Evolutionary conservation across 441 rosid species (phyloP), one percentile per base, ranked within the genome.

Genomic region (Bruguiera hainesii): DNA sequence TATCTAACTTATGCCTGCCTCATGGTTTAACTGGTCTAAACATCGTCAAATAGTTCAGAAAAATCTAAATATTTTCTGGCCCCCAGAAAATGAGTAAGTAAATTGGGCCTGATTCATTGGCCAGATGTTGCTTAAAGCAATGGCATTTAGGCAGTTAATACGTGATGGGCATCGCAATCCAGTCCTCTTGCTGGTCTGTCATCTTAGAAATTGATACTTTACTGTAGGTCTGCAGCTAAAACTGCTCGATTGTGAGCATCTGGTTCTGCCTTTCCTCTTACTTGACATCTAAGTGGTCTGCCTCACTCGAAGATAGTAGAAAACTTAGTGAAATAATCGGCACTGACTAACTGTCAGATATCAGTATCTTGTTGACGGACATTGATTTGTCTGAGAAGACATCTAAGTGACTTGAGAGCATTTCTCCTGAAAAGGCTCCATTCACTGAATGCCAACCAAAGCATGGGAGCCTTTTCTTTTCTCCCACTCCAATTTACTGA

Each of bases 381-480:
- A 29, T 8, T 60, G 10, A 15, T 25, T 48, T 61, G 57, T 64
- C 61, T 18, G 28, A 61, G 55, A 2, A 28, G 37, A 66, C 48
- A 46, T 64, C 18, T 39, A 39, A 3, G 15, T 39, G 15, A 16
- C 16, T 39, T 13, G 18, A 39, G 48, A 39, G 48, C 48, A 39
- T 25, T 18, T 39, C 3, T 57, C 49, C 35, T 39, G 49, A 21
- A 62, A 66, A 33, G 56, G 11, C 26, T 59, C 29, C 2, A 21
- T 29, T 15, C 46, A 63, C 56, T 7, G 28, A 16, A 65, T 23
- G 19, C 65, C 69, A 35, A 64, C 65, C 69, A 35, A 64, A 50
- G 31, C 25, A 49, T 28, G 30, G 46, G 33, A 28, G 5, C 31
- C 30, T 56, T 52, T 56, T 56, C 64, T 23, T 1, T 39, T 7